A percentile compares a stretch with the other conserved stretches of the same genome.
Conservation (phyloP, 73 alveolate genomes). For the Stentor coeruleus region DNA sequence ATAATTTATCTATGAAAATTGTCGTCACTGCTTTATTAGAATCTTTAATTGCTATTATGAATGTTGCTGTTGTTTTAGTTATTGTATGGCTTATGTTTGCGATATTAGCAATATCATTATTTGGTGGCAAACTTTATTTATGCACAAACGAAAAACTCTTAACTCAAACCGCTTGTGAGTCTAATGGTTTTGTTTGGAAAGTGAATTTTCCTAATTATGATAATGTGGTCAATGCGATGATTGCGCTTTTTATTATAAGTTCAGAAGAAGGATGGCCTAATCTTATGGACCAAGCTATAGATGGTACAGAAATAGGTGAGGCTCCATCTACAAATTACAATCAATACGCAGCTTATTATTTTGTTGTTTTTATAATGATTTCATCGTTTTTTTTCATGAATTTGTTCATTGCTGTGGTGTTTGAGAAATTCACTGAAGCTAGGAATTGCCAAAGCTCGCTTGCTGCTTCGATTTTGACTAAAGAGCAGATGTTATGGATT, state of each 20-base stretch:
- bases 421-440: slow-evolving; percentile 82
- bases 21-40: slow-evolving; percentile 78
- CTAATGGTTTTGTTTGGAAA: slow-evolving; percentile 59
- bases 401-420: slow-evolving; percentile 93
- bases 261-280: slow-evolving; percentile 95
- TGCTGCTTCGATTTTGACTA: slow-evolving; percentile 43
- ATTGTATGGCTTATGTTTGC: slow-evolving; percentile 91
- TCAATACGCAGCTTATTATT: slow-evolving; percentile 70
- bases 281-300: slow-evolving; percentile 56
- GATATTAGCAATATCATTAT: slow-evolving; percentile 73
- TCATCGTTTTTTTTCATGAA: slow-evolving; percentile 88
- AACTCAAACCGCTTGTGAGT: slow-evolving; percentile 35
- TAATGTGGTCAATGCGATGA: slow-evolving; percentile 77
- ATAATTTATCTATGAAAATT: slow-evolving; percentile 79
- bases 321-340: slow-evolving; percentile 66
- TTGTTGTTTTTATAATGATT: slow-evolving; percentile 76
- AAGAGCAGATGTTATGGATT: slow-evolving; percentile 61
- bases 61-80: slow-evolving; percentile 72
- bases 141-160: slow-evolving; percentile 16
- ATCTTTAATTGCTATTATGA: slow-evolving; percentile 75
- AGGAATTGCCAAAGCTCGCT: slow-evolving; percentile 45
- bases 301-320: slow-evolving; percentile 47
- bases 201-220: slow-evolving; percentile 70
- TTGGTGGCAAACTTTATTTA: slow-evolving; percentile 76
- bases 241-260: slow-evolving; percentile 79